Evolutionary conservation across 768 basidiomycete species (phyloP).

Genomic region (Chiua virens): DNA sequence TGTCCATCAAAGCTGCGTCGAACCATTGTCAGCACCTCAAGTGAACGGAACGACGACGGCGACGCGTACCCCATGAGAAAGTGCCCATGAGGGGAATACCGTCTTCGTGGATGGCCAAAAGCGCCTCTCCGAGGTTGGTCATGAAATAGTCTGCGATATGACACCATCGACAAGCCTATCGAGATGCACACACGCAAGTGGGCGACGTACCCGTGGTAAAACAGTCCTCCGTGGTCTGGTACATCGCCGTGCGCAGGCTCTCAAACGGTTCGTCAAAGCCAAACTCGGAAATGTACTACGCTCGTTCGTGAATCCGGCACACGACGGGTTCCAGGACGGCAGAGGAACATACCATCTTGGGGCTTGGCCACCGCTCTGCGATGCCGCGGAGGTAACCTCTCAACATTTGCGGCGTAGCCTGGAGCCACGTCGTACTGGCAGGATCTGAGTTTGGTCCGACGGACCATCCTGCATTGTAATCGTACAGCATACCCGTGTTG

Average conservation of each 20-base stretch:
- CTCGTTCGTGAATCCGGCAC: neutral
- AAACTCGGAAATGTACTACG: constrained; percentile 49
- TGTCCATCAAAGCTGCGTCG: too few species aligned
- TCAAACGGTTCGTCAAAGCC: constrained; percentile 54
- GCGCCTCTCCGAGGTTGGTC: too few species aligned
- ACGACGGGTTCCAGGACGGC: neutral
- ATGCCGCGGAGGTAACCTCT: constrained; percentile 35
- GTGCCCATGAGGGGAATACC: too few species aligned
- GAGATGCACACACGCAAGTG: too few species aligned
- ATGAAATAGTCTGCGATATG: too few species aligned
- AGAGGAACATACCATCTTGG: constrained; percentile 40
- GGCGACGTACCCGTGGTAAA: too few species aligned
- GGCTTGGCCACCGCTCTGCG: constrained; percentile 42
- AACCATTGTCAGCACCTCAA: too few species aligned
- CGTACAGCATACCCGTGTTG: constrained; percentile 39
- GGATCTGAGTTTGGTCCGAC: constrained; percentile 47
- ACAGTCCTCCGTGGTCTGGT: too few species aligned
- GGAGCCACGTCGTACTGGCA: constrained; percentile 38
- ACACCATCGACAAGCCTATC: too few species aligned
- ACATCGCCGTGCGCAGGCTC: constrained; percentile 9
- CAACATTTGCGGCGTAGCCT: constrained; percentile 43
- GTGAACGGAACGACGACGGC: too few species aligned
- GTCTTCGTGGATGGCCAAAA: too few species aligned
- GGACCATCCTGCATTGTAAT: constrained; percentile 48
- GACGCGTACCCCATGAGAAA: too few species aligned